Conservation (phyloP, 2,329 filamentous ascomycete genomes). For the Botrytis cinerea region DNA sequence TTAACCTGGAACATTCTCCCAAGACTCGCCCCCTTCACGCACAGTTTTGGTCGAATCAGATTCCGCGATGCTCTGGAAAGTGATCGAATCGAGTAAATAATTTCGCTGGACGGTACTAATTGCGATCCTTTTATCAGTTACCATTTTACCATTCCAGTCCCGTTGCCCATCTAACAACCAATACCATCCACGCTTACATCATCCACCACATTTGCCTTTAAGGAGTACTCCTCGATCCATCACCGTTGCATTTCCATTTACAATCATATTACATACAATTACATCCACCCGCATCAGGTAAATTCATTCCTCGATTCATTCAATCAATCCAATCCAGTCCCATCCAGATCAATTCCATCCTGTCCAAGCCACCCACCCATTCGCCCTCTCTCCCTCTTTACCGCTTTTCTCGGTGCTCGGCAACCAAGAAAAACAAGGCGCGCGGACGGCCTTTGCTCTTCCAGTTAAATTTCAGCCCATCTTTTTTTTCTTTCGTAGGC, state of each 20-base stretch:
- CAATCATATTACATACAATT: slow-evolving; percentile 1
- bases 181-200: background rate
- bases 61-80: background rate
- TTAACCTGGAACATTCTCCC: slow-evolving; percentile 3
- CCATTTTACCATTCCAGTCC: background rate
- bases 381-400: background rate
- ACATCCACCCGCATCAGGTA: slow-evolving; percentile 1
- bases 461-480: slow-evolving; percentile 23
- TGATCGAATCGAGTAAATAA: slow-evolving; percentile 10
- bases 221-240: background rate
- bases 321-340: slow-evolving; percentile 25
- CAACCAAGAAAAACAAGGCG: slow-evolving; percentile 12
- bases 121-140: background rate
- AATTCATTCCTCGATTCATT: slow-evolving; percentile 14
- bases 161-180: background rate
- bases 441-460: slow-evolving; percentile 15
- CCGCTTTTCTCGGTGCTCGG: slow-evolving; percentile 15
- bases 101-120: background rate
- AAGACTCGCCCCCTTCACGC: background rate
- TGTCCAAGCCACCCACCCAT: background rate
- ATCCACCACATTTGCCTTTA: background rate
- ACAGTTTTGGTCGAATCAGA: background rate
- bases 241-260: background rate
- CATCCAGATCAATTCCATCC: background rate
- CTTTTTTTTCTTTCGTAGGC: slow-evolving; percentile 13